Evolutionary conservation across 2,329 filamentous ascomycete genomes (phyloP), one percentile per base, ranked within the genome.

Genomic region (Pezicula carpinea): DNA sequence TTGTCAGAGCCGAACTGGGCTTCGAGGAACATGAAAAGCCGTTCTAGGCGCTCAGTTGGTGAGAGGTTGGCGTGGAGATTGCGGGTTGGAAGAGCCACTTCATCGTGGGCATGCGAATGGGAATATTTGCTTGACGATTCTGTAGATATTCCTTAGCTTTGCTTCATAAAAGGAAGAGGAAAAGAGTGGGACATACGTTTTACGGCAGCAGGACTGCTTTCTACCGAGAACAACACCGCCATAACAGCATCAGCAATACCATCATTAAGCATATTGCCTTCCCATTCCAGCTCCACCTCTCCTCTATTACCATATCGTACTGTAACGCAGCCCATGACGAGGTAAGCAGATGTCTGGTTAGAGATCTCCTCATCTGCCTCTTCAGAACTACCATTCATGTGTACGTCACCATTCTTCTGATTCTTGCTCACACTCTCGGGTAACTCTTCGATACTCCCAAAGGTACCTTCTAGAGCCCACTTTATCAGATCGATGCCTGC

Each of bases 161-260:
- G 4, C 58, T n/a, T 14, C 22, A 21, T 11, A 14, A 29, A 59
- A 31, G 56, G n/a, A n/a, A 62, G 33, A 44, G 35, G 41, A 29
- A 33, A 35, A n/a, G n/a, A n/a, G n/a, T 39, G 41, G 29, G 54
- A 69, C 77, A 69, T 75, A 87, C 89, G 87, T 69, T 93, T 95
- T 43, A 99, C 92, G 11, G 93, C 92, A 13, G 93, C 93, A 5
- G 92, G 93, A 45, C 88, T 95, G 66, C 86, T 95, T 69, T 99
- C 93, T 18, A 96, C 88, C 0, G 87, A 91, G 58, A 96, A 82
- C 10, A 99, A 76, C 3, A 96, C 89, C 1, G 90, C 90, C 76
- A 97, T 89, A 46, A 97, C 87, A 14, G 93, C 90, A 67, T 99
- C 93, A n/a, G 93, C 93, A 60, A 99, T 95, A 51, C 90, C 89